A percentile compares a stretch with the other conserved stretches of the same genome.
Evolutionary conservation across 1,284 basidiomycete genomes (phyloP).

Genomic region (Ganoderma leucocontextum): DNA sequence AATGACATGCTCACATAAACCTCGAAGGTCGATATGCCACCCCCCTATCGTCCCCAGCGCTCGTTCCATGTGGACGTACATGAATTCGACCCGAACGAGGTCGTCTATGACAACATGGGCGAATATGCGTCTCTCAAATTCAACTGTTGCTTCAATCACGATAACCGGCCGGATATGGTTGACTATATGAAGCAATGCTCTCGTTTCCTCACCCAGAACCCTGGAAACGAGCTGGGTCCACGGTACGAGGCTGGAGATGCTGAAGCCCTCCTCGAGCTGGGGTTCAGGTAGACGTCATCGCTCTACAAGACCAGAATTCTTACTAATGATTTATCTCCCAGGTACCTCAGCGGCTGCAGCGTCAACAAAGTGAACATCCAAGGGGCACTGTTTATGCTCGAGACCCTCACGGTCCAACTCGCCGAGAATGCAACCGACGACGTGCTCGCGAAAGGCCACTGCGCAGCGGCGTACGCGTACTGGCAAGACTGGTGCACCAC

Average conservation of each 20-base stretch:
- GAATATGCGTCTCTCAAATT: constrained; percentile 8
- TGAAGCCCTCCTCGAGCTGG: constrained; percentile 8
- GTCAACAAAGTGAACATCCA: not conserved
- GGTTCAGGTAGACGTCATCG: not conserved
- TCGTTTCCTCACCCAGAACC: not conserved
- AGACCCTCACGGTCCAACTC: constrained; percentile 13
- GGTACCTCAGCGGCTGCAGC: constrained; percentile 13
- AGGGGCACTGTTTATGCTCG: constrained; percentile 13
- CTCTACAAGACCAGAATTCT: not conserved
- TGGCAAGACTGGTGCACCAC: constrained; percentile 12
- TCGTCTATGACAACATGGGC: constrained; percentile 9
- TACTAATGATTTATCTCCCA: not conserved
- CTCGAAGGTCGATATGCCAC: not conserved
- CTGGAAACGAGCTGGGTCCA: not conserved
- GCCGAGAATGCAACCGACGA: not conserved
- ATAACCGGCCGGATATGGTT: constrained; percentile 4
- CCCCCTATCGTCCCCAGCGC: not conserved
- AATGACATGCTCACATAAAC: not conserved
- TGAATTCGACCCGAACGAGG: not conserved
- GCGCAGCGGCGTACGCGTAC: constrained; percentile 9
- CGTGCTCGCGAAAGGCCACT: constrained; percentile 13
- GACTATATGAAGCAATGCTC: constrained; percentile 13
- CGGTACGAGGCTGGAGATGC: constrained; percentile 4
- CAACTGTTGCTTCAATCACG: constrained; percentile 12
- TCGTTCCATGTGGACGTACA: constrained; percentile 3